Base-by-base conservation (phyloP, 768 basidiomycete species). In the Suillus decipiens region DNA sequence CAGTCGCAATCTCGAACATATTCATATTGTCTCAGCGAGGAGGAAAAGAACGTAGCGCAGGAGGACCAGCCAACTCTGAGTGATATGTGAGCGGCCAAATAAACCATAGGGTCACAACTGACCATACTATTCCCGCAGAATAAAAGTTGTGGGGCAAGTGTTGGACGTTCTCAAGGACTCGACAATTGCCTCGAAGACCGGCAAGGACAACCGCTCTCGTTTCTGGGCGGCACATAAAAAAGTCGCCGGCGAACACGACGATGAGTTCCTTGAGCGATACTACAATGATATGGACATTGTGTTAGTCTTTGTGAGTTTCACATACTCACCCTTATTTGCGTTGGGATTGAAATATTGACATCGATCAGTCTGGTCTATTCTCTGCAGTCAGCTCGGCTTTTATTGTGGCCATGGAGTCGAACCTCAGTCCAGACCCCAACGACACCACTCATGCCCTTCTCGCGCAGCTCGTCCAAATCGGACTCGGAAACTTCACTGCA, bases 271-370 rank as follows among this genome's bases (percentile, higher is more conserved):
- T 2, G 66, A 71, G 8, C 56, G 61, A 33, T 68, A 62, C 51
- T 64, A 56, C 11, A 54, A 62, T n/a, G 64, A 66, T n/a, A 63
- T 71, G 47, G 66, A 71, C 55, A 62, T 67, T 7, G 45, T 69
- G n/a, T 51, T 71, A 2, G 57, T 71, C 48, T 71, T 71, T 41
- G 70, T 71, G 45, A 31, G 70, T 61, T 19, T 36, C 14, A 2
- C 6, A 8, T 48, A 14, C 14, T 48, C 47, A 1, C 14, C 24
- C 15, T 28, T 24, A 2, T 6, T 48, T 12, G 4, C 17, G 12
- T 39, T 22, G 41, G 12, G n/a, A 36, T 39, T 22, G n/a, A n/a
- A 12, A 57, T 8, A 3, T 24, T 14, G 2, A 0, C n/a, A n/a
- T n/a, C 28, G 3, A 2, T 34, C 36, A 67, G 66, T 62, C 66